A percentile compares a stretch with the other conserved stretches of the same genome.
Evolutionary conservation across 306 rosid species (phyloP).

Genomic region (Delonix regia): DNA sequence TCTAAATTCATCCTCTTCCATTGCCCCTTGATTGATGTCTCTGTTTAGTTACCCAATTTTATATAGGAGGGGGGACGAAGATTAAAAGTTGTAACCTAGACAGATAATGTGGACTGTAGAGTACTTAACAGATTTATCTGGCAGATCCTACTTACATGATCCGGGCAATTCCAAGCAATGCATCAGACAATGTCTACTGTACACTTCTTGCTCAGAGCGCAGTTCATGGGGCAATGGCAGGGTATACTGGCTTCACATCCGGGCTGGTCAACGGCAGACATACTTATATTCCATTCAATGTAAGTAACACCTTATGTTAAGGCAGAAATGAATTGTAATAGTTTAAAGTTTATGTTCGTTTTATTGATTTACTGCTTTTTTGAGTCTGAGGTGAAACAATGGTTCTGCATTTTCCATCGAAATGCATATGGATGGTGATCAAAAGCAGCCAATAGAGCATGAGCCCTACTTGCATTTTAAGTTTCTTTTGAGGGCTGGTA

Average conservation of each 20-base stretch:
- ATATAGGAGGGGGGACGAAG: neutral
- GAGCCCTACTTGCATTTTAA: constrained; percentile 13
- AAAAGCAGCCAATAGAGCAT: neutral
- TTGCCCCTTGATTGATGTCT: constrained; percentile 13
- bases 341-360: neutral
- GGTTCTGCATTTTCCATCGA: neutral
- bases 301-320: constrained; percentile 36
- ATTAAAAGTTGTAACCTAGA: neutral
- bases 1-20: constrained; percentile 15
- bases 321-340: neutral
- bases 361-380: neutral
- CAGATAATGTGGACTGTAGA: constrained; percentile 5
- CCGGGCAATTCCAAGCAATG: constrained; percentile 89
- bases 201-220: constrained; percentile 94
- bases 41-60: neutral
- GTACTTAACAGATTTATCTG: constrained; percentile 30
- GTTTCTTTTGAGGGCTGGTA: constrained; percentile 22
- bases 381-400: constrained; percentile 18
- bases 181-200: constrained; percentile 87
- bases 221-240: constrained; percentile 95
- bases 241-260: constrained; percentile 75
- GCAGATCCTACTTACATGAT: constrained; percentile 97
- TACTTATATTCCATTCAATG: constrained; percentile 81
- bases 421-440: neutral
- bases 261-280: constrained; percentile 92